A percentile compares a stretch with the other conserved stretches of the same genome.
phyloP scores from a whole-genome alignment of 2,329 filamentous ascomycete species.

The Dendrostoma leiphaemia region DNA sequence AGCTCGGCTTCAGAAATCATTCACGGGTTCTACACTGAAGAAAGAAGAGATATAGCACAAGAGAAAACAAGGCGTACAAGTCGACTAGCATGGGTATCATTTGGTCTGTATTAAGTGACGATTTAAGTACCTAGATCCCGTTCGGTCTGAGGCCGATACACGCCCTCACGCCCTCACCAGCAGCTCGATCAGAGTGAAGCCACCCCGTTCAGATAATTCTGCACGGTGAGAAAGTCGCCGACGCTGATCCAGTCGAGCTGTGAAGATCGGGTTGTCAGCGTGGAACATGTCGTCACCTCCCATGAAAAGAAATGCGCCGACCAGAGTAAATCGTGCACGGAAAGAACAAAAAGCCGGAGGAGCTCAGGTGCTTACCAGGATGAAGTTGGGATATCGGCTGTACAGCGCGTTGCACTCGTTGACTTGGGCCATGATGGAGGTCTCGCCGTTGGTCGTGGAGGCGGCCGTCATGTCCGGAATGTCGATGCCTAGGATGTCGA shows the following conservation, averaged over 20 bases:
- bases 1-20: too few relatives aligned
- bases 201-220: slow-evolving; percentile 11
- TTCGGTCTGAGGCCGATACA: too few relatives aligned
- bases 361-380: slow-evolving; percentile 28
- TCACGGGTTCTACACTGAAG: too few relatives aligned
- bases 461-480: slow-evolving; percentile 30
- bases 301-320: too few relatives aligned
- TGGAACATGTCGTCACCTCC: too few relatives aligned
- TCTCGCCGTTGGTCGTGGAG: slow-evolving; percentile 45
- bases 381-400: slow-evolving; percentile 34
- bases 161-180: too few relatives aligned
- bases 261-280: neutral
- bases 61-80: too few relatives aligned
- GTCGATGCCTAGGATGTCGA: slow-evolving; percentile 32
- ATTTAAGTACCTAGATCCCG: neutral
- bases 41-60: too few relatives aligned
- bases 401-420: slow-evolving; percentile 31
- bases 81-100: too few relatives aligned
- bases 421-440: slow-evolving; percentile 42
- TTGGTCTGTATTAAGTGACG: too few relatives aligned
- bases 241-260: slow-evolving; percentile 17
- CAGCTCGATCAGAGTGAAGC: neutral
- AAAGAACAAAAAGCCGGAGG: too few relatives aligned
- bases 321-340: too few relatives aligned
- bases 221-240: slow-evolving; percentile 14